These are phyloP conservation scores for Brassica juncea DNA, from an alignment of 345 rosid species.

Conservation along the genomic window DNA sequence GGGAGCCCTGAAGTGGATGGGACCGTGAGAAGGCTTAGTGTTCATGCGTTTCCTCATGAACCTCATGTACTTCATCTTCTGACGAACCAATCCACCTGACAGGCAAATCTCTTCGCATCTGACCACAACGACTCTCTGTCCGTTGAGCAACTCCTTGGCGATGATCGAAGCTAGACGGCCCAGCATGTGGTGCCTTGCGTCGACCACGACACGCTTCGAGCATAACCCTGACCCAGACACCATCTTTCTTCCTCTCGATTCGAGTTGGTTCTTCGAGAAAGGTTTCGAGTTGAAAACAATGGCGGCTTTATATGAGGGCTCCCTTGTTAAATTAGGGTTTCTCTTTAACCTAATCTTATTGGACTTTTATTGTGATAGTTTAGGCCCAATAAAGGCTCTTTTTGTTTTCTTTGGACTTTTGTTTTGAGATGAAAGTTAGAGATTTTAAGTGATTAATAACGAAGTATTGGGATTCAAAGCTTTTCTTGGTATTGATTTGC, in stretches of 20 bases:
- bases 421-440: background rate
- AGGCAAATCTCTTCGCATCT: constrained; percentile 90
- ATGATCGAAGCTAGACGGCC: constrained; percentile 66
- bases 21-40: constrained; percentile 95
- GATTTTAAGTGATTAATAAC: background rate
- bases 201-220: constrained; percentile 70
- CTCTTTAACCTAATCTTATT: constrained; percentile 6
- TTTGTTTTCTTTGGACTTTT: background rate
- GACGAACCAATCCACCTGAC: constrained; percentile 80
- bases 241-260: constrained; percentile 42
- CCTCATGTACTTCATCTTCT: constrained; percentile 92
- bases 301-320: constrained; percentile 21
- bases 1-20: constrained; percentile 89
- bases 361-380: background rate
- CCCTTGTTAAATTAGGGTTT: background rate
- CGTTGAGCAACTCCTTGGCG: constrained; percentile 84
- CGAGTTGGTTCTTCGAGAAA: background rate
- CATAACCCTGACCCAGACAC: constrained; percentile 84
- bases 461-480: no score
- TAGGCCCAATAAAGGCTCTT: constrained; percentile 3
- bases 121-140: constrained; percentile 77
- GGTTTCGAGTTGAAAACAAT: background rate
- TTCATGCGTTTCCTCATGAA: constrained; percentile 91
- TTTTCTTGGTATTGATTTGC: no score
- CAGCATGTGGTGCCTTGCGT: constrained; percentile 83